Evolutionary conservation across 352 stramenopile genomes (phyloP).

Genomic region (Phytophthora tentaculata): DNA sequence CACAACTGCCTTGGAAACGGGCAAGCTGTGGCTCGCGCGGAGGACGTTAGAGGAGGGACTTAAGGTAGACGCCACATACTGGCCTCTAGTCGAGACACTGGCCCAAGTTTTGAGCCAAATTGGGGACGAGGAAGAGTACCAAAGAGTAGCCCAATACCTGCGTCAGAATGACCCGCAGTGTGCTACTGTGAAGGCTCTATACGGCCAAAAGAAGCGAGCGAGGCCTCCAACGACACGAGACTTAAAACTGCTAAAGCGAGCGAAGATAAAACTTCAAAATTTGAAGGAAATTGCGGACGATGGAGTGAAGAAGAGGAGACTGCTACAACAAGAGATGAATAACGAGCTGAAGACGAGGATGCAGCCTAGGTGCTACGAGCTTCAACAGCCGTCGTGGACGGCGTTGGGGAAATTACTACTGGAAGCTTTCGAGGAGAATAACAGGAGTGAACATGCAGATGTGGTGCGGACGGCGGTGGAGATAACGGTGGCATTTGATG

Average conservation of each 20-base stretch:
- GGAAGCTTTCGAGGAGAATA: conserved; percentile 67
- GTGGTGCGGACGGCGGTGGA: conserved; percentile 28
- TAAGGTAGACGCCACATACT: conserved; percentile 64
- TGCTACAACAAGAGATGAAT: conserved; percentile 28
- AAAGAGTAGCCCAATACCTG: conserved; percentile 53
- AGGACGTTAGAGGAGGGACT: conserved; percentile 64
- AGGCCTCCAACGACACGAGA: conserved; percentile 12
- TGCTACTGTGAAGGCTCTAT: conserved; percentile 40
- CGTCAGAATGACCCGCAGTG: conserved; percentile 51
- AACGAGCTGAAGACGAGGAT: conserved; percentile 22
- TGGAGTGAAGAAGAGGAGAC: conserved; percentile 40
- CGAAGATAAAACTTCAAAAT: conserved; percentile 32
- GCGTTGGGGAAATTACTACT: conserved; percentile 64
- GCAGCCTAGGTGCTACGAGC: conserved; percentile 40
- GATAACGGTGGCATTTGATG: conserved; percentile 35
- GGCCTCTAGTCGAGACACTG: conserved; percentile 62
- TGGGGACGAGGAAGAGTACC: conserved; percentile 56
- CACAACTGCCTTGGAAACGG: conserved; percentile 60
- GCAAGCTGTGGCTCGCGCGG: conserved; percentile 68
- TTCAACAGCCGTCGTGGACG: conserved; percentile 57
- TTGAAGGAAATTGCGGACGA: conserved; percentile 23
- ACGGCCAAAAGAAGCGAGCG: conserved; percentile 6
- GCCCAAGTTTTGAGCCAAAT: conserved; percentile 67
- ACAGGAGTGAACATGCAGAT: conserved; percentile 30
- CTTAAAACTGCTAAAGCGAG: conserved; percentile 14